Conservation (phyloP, 2,329 filamentous ascomycete species). For the Neoascochyta sp. region DNA sequence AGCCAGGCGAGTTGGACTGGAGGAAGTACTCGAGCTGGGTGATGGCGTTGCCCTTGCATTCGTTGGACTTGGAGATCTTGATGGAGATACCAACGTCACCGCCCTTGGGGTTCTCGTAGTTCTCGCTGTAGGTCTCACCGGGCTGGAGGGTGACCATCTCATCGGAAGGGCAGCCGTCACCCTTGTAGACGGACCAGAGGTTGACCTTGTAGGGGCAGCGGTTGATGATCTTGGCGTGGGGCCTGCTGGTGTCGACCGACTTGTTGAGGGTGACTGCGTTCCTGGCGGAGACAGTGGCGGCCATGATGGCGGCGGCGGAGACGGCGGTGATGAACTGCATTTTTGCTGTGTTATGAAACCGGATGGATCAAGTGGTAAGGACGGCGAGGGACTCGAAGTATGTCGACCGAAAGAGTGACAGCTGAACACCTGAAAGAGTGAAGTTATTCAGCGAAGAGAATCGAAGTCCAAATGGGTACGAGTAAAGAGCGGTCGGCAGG, state of each 20-base stretch:
- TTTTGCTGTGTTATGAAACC: slow-evolving; percentile 16
- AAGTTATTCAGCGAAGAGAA: slow-evolving; percentile 41
- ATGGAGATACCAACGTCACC: slow-evolving; percentile 34
- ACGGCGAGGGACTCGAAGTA: slow-evolving; percentile 19
- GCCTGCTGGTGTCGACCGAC: slow-evolving; percentile 11
- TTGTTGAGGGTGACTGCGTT: slow-evolving; percentile 16
- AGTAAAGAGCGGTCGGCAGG: slow-evolving; percentile 20
- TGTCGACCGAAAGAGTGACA: slow-evolving; percentile 32
- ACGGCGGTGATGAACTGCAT: slow-evolving; percentile 35
- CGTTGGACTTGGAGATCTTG: slow-evolving; percentile 36
- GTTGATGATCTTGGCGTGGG: slow-evolving; percentile 35
- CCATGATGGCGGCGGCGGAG: slow-evolving; percentile 29
- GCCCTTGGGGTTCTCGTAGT: slow-evolving; percentile 18
- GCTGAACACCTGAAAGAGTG: slow-evolving; percentile 41
- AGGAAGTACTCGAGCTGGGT: slow-evolving; percentile 41
- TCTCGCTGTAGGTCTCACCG: slow-evolving; percentile 33
- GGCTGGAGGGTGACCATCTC: slow-evolving; percentile 23
- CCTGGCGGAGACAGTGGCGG: slow-evolving; percentile 26
- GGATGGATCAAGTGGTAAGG: slow-evolving; percentile 10
- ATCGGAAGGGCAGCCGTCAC: slow-evolving; percentile 20
- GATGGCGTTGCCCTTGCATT: slow-evolving; percentile 29
- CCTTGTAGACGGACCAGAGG: slow-evolving; percentile 38
- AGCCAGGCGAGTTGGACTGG: slow-evolving; percentile 8
- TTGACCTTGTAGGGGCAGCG: slow-evolving; percentile 38
- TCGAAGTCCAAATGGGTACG: slow-evolving; percentile 39